Base-by-base conservation (phyloP, 192 early-diverging fungal genomes). In the Haplosporangium gracile region DNA sequence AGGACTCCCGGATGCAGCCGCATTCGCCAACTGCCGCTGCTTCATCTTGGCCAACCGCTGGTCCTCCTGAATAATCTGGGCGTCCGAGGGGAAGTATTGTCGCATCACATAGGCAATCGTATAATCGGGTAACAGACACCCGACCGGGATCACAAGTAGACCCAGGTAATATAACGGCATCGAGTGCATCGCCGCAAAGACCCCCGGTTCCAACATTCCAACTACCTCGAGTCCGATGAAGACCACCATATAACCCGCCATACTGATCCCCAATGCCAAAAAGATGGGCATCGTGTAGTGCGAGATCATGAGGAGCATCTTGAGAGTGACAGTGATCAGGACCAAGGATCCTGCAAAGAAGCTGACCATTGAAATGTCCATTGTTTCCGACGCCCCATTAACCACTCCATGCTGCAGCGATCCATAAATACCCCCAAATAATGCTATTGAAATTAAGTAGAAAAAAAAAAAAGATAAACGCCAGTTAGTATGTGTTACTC, bases 21-120 rank as follows among this genome's bases (percentile, higher is more conserved):
- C 68, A 7, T 5, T 29, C 1, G 36, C 60, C 43, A 51, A 34
- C 34, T 74, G 71, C 11, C 43, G 15, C 32, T 68, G 42, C 49
- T 73, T 76, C 79, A 86, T 78, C 75, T 55, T 70, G 0, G 53
- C 51, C 49, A 86, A n/a, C 3, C 78, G 53, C 39, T 86, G 84
- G 11, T 86, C 84, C 53, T 86, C 84, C 53, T 86, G 84, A 40
- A 86, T 78, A 49, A 86, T 86, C 70, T 86, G 79, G 6, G 84
- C 84, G 68, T 86, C 84, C 76, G 84, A 81, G 7, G 84, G 84
- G 10, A 47, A 70, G 72, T 74, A 86, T 43, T 86, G 84, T 24
- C 84, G 79, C 43, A 72, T 40, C 22, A 24, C 57, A 39, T 69
- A 86, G 2, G 78, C 75, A 11, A 86, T 24, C 29, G 75, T 60